Base-by-base conservation (phyloP, 306 rosid species). In the Quercus cerris region DNA sequence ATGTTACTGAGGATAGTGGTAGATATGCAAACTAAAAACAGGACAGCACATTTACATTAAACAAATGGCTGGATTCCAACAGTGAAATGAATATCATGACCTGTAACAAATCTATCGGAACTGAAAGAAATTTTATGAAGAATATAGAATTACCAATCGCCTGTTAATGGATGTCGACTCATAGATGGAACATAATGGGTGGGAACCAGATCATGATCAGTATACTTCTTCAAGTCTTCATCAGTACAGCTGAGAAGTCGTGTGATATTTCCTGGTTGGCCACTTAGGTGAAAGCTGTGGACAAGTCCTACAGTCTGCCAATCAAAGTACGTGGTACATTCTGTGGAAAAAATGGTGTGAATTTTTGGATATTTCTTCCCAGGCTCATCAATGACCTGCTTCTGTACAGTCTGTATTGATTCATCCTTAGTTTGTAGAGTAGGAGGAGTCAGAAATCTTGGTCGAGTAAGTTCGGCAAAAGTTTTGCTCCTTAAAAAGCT, bases 301-400 rank as follows among this genome's bases (percentile, higher is more conserved):
- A 95, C 82, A 68, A 95, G 86, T 75, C 99, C 99, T 57, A 95
- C 96, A 76, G 99, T 93, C 86, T 95, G 99, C 99, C 99, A 95
- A 86, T 95, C 99, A 19, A 95, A 95, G 85, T 93, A 93, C 6
- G 92, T 56, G n/a, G 86, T 86, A 79, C 99, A 95, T 83, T 95
- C 98, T 0, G 99, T 95, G 71, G 99, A 93, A 74, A 95, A 95
- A 56, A 95, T 22, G 0, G 99, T 93, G 85, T 93, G 98, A 68
- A 95, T 93, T 86, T 93, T 95, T 28, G 98, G 91, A 85, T 86
- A 51, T 30, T 90, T 87, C 79, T 78, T 85, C 57, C 62, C 80
- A 30, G 88, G 79, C 79, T 80, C 86, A 75, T 77, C 76, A 54
- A 59, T 79, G 56, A 73, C 85, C 20, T 71, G 84, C 49, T 73